Percentiles rank a stretch among this genome's conserved stretches.
Evolutionary conservation across 305 asterid genomes (phyloP).

Genomic region (Solanum hybrid): DNA sequence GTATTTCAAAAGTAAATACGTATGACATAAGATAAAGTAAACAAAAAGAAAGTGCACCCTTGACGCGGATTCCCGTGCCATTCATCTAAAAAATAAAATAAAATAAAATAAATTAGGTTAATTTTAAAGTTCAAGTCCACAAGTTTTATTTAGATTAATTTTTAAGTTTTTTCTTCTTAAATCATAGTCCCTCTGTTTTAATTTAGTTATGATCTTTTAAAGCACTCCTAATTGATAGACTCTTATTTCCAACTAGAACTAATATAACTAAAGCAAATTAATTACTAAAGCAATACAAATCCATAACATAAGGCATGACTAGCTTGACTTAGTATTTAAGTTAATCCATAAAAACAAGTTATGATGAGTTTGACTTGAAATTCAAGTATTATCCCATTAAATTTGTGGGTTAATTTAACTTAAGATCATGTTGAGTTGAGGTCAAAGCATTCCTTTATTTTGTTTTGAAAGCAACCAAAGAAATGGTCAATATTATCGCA

Average conservation of each 20-base stretch:
- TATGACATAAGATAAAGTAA: neutral
- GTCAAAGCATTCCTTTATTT: neutral
- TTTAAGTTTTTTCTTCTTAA: neutral
- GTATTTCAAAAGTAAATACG: neutral
- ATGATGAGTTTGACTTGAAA: neutral
- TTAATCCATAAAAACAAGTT: neutral
- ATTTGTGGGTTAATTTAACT: neutral
- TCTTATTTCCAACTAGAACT: neutral
- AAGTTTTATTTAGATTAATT: neutral
- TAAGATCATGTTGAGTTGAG: neutral
- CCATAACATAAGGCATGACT: neutral
- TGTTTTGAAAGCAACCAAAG: neutral
- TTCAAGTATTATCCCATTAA: neutral
- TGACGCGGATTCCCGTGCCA: neutral
- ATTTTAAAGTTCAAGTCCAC: neutral
- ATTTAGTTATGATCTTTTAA: neutral
- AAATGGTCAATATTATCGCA: neutral
- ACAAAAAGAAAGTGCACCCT: neutral
- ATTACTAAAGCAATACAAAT: neutral
- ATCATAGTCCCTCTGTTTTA: too few species aligned
- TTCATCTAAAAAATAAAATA: neutral
- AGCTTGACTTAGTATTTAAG: neutral
- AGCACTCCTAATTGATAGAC: neutral
- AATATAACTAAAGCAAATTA: neutral
- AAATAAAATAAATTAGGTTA: neutral